A percentile compares a stretch with the other conserved stretches of the same genome.
phyloP scores from a whole-genome alignment of 495 filamentous ascomycete genomes.

The Clohesyomyces aquaticus region DNA sequence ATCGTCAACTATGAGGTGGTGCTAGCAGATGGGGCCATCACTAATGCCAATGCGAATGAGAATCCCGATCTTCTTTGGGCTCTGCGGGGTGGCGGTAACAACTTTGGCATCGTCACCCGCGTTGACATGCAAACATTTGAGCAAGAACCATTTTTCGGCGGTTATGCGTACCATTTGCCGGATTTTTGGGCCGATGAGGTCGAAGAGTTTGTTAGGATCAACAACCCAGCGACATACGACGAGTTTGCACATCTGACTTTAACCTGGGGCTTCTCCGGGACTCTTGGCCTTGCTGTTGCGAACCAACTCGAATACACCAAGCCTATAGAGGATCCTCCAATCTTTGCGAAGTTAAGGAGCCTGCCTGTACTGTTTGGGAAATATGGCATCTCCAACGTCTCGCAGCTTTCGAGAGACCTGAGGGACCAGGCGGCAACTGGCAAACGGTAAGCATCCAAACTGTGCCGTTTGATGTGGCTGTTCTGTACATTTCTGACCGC shows the following conservation, averaged over 20 bases:
- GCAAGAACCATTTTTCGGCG: background rate
- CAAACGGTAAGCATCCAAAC: background rate
- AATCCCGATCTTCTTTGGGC: constrained; percentile 18
- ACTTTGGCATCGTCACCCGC: constrained; percentile 14
- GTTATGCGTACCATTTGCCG: background rate
- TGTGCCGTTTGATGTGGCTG: background rate
- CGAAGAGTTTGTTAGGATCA: constrained; percentile 7
- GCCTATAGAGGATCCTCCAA: constrained; percentile 12
- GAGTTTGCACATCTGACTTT: constrained; percentile 9
- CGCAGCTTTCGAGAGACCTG: background rate
- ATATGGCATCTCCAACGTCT: background rate
- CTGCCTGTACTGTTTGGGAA: constrained; percentile 1
- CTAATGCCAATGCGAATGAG: background rate
- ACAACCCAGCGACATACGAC: constrained; percentile 11
- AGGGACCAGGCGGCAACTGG: background rate
- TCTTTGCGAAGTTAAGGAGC: constrained; percentile 7
- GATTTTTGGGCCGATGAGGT: constrained; percentile 5
- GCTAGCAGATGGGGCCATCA: constrained; percentile 17
- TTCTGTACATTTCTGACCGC: background rate
- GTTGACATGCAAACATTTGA: constrained; percentile 4
- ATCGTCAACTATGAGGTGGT: constrained; percentile 21
- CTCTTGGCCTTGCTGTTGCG: constrained; percentile 1
- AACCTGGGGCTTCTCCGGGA: background rate
- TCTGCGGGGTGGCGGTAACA: constrained; percentile 11
- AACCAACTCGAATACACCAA: constrained; percentile 12